Percentiles rank a stretch among this genome's conserved stretches.
These are phyloP conservation scores for Fragaria iinumae DNA, from an alignment of 306 rosid species.

Conservation along the genomic window DNA sequence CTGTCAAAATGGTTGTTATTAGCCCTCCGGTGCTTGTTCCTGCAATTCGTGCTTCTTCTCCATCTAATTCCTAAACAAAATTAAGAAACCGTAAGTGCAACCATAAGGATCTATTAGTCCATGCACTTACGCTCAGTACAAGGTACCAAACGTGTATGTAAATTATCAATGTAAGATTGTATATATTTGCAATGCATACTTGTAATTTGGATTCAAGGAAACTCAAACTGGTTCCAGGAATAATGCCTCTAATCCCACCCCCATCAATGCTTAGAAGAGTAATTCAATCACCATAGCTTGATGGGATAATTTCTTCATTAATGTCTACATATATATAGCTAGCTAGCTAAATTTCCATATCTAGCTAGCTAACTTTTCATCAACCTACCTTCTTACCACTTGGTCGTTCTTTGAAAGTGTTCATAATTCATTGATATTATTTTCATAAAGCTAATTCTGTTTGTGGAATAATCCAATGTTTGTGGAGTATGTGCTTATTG, in stretches of 20 bases:
- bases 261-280: slow-evolving; percentile 16
- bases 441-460: too few species aligned
- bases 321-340: too few species aligned
- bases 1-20: slow-evolving; percentile 30
- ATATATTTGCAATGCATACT: not conserved
- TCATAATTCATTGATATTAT: too few species aligned
- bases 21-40: slow-evolving; percentile 40
- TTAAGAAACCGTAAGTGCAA: not conserved
- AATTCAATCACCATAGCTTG: slow-evolving; percentile 16
- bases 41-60: slow-evolving; percentile 25
- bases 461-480: too few species aligned
- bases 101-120: too few species aligned
- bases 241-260: slow-evolving; percentile 14
- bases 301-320: slow-evolving; percentile 8
- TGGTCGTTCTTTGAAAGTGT: too few species aligned
- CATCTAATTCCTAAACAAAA: slow-evolving; percentile 24
- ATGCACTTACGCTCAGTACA: not conserved
- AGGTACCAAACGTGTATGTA: not conserved
- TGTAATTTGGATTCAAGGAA: slow-evolving; percentile 17
- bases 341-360: too few species aligned
- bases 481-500: too few species aligned
- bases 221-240: slow-evolving; percentile 12
- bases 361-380: too few species aligned
- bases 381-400: too few species aligned
- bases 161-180: not conserved